Conservation (phyloP, 495 filamentous ascomycete genomes). For the Rostrohypoxylon terebratum region DNA sequence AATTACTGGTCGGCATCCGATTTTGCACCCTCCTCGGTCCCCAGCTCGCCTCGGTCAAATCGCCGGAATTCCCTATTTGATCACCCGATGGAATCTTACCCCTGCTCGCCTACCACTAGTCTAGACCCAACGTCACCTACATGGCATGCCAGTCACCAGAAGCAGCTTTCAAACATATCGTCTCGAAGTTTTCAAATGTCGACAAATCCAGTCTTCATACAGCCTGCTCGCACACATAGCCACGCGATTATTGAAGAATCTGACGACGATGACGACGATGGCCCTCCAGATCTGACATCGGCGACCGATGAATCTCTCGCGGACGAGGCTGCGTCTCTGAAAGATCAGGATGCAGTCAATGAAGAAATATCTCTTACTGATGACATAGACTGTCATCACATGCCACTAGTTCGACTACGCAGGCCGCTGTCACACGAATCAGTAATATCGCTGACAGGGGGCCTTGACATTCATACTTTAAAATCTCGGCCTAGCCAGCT, state of each 20-base stretch:
- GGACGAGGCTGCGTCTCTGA: constrained; percentile 37
- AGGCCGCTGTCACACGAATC: constrained; percentile 65
- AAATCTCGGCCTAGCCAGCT: constrained; percentile 65
- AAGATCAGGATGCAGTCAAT: constrained; percentile 6
- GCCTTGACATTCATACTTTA: constrained; percentile 67
- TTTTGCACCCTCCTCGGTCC: constrained; percentile 74
- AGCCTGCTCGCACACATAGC: constrained; percentile 24
- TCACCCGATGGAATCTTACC: constrained; percentile 68
- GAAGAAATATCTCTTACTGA: constrained; percentile 25
- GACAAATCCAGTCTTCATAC: constrained; percentile 36
- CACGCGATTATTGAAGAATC: constrained; percentile 48
- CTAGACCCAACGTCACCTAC: constrained; percentile 69
- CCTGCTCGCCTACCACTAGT: constrained; percentile 80
- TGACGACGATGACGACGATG: constrained; percentile 43
- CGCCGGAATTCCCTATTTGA: constrained; percentile 85
- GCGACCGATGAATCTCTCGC: constrained; percentile 33
- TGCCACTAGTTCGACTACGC: constrained; percentile 43
- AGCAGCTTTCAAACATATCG: constrained; percentile 66
- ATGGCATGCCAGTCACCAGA: constrained; percentile 63
- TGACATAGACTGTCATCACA: constrained; percentile 31
- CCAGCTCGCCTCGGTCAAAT: constrained; percentile 82
- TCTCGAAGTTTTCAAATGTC: constrained; percentile 58
- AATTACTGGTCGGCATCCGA: constrained; percentile 77
- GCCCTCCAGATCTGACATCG: constrained; percentile 24
- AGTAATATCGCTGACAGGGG: constrained; percentile 65